phyloP scores from a whole-genome alignment of 2,329 filamentous ascomycete species.

The Chrysoporthe puriensis region DNA sequence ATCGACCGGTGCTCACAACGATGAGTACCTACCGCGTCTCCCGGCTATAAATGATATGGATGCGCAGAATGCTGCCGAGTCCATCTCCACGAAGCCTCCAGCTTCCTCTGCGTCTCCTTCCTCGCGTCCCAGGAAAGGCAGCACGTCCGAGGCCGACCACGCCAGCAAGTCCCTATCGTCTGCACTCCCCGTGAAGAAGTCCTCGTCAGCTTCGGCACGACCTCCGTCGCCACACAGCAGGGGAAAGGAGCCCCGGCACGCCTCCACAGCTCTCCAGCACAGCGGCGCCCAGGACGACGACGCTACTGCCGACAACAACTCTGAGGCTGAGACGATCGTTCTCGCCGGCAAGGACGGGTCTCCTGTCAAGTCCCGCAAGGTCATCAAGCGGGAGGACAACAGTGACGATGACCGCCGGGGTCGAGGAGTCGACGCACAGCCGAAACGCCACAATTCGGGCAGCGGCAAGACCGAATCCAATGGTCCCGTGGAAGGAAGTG shows the following conservation, averaged over 20 bases:
- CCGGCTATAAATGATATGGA: conserved; percentile 68
- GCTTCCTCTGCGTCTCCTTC: conserved; percentile 7
- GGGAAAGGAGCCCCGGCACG: conserved; percentile 21
- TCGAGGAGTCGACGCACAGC: conserved; percentile 39
- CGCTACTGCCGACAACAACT: conserved; percentile 60
- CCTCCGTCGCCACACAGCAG: conserved; percentile 26
- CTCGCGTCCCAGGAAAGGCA: conserved; percentile 3
- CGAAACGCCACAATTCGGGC: conserved; percentile 40
- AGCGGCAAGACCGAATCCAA: conserved; percentile 41
- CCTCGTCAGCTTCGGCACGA: conserved; percentile 31
- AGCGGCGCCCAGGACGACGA: conserved; percentile 47
- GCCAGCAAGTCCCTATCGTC: conserved; percentile 35
- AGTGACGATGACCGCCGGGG: conserved; percentile 52
- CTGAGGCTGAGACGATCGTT: conserved; percentile 74
- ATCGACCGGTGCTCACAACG: conserved; percentile 11
- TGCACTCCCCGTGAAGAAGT: conserved; percentile 34
- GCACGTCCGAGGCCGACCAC: conserved; percentile 38
- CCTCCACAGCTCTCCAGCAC: conserved; percentile 33
- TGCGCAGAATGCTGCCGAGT: conserved; percentile 69
- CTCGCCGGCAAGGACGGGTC: conserved; percentile 68
- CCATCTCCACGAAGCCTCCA: conserved; percentile 61
- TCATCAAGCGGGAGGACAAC: conserved; percentile 67
- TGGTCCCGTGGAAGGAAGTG: conserved; percentile 35
- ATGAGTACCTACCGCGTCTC: conserved; percentile 38
- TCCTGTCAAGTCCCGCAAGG: conserved; percentile 65